Evolutionary conservation across 2,329 filamentous ascomycete genomes (phyloP).

Genomic region (Botrytis aclada): DNA sequence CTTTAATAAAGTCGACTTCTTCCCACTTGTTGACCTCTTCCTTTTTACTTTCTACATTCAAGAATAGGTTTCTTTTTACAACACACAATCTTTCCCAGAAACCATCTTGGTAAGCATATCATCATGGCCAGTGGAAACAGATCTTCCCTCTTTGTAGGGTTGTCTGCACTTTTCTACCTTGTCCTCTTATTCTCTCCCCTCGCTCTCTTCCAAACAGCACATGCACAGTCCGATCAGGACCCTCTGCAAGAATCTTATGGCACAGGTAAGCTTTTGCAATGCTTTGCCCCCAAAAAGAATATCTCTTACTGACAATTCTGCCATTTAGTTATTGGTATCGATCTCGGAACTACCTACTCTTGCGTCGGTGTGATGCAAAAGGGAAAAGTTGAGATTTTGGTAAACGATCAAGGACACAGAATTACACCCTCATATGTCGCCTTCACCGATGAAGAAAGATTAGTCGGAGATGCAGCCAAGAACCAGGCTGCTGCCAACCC

Average conservation of each 20-base stretch:
- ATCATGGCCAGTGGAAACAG: slow-evolving; percentile 60
- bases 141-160: slow-evolving; percentile 70
- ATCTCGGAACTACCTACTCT: slow-evolving; percentile 85
- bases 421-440: slow-evolving; percentile 94
- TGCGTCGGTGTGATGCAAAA: slow-evolving; percentile 96
- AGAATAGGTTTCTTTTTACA: slow-evolving; percentile 15
- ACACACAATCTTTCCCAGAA: slow-evolving; percentile 8
- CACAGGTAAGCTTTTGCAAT: slow-evolving; percentile 50
- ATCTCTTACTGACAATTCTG: slow-evolving; percentile 22
- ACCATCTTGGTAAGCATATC: slow-evolving; percentile 30
- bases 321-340: slow-evolving; percentile 78
- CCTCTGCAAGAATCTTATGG: slow-evolving; percentile 68
- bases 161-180: slow-evolving; percentile 91
- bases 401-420: slow-evolving; percentile 96
- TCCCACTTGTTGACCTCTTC: neutral
- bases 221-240: slow-evolving; percentile 68
- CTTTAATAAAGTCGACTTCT: slow-evolving; percentile 18
- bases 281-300: neutral
- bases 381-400: slow-evolving; percentile 91
- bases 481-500: slow-evolving; percentile 64
- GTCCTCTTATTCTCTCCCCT: slow-evolving; percentile 84
- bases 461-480: slow-evolving; percentile 97
- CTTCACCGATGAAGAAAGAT: slow-evolving; percentile 93
- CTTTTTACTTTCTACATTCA: slow-evolving; percentile 10
- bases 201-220: slow-evolving; percentile 73